Base-by-base conservation (phyloP, 148 eudicot genomes). In the Silene latifolia region DNA sequence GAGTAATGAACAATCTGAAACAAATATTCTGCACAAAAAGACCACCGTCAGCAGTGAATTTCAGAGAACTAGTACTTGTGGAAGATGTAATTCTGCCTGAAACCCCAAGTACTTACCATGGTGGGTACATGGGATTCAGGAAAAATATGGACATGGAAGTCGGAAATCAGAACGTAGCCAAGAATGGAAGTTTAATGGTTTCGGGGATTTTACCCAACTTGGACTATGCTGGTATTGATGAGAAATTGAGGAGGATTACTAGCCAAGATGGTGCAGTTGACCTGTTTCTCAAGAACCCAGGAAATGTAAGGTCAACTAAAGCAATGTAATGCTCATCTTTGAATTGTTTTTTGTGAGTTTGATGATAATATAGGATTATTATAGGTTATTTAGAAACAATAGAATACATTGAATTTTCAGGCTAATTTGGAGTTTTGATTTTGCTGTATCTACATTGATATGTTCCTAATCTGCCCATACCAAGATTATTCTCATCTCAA, bases 11-110 rank as follows among this genome's bases (percentile, higher is more conserved):
- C 42, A 88, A 88, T 74, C 70, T 83, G 3, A 71, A 48, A 64
- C 86, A 83, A 56, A 39, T 83, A 4, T 77, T 85, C 20, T 82
- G 73, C 69, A 42, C 87, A 47, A 72, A 54, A 78, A 76, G 57
- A 23, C 84, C 87, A n/a, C 73, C 82, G 53, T 80, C 90, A 63
- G 76, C 74, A 17, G 57, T 83, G 75, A 76, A 88, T 67, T 86
- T 86, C 35, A 77, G 84, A 77, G 84, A 81, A 70, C 42, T 77
- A 78, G 84, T 81, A 44, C 75, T 75, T 4, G 89, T 87, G 4
- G 93, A 87, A 70, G 96, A 90, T 70, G 82, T 73, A 48, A 11
- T 17, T 21, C 18, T 67, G n/a, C 76, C 83, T 72, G 80, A 77
- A 19, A 29, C 77, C 67, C 79, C 81, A 56, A 79, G 77, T 51